Base-by-base conservation (phyloP, 352 stramenopile species). In the Globisporangium recalcitrans region DNA sequence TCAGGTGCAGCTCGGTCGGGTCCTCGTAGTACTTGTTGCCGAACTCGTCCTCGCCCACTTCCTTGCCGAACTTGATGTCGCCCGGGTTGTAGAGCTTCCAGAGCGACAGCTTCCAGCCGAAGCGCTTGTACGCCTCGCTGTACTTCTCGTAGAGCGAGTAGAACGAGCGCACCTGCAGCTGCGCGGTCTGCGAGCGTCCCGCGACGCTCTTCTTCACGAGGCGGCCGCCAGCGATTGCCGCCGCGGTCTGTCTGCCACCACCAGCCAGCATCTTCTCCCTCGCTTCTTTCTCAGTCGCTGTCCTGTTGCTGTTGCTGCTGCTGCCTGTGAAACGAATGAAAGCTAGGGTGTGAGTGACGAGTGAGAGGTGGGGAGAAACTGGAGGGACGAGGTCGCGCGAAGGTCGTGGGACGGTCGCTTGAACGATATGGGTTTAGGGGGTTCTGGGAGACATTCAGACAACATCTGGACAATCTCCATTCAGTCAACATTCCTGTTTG, bases 61-160 rank as follows among this genome's bases (percentile, higher is more conserved):
- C 73, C 55, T 88, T 83, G 19, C 86, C 86, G 65, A 95, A 95
- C 71, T 95, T 95, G 68, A 95, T 82, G 63, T 95, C 86, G 14
- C 82, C 82, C 1, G 82, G 79, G 70, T 92, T 92, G 71, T 92
- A 95, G n/a, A 95, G 78, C 68, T 93, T 91, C 86, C 86, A 95
- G 42, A 95, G 74, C 53, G 78, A 80, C 9, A 77, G 71, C 79
- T 93, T 89, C 68, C 72, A 86, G 52, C 86, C 86, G 71, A 80
- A 95, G 54, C 85, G 84, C 70, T 90, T 87, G 71, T 85, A 73
- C 38, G 86, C 78, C 66, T 93, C 84, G 48, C 74, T 60, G 69
- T 95, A 95, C 69, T 95, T 95, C 64, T 93, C 77, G 31, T 79
- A 78, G 11, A 95, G 65, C 13, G 80, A 87, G 67, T 81, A 91